Conservation (phyloP, 352 stramenopile species). For the Pythium folliculosum region DNA sequence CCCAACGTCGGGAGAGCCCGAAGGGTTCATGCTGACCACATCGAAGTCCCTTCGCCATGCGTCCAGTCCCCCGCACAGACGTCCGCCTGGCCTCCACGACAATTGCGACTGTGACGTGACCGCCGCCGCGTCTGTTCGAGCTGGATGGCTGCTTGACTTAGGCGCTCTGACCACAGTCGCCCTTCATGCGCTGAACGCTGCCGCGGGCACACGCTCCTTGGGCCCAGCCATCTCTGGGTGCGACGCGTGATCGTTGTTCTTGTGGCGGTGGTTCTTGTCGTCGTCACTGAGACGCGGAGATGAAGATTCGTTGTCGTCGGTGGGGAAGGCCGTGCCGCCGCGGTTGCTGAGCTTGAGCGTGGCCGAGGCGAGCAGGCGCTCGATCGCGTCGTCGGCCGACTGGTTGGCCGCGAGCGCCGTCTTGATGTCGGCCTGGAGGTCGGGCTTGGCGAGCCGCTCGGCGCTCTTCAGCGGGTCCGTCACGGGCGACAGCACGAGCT, state of each 20-base stretch:
- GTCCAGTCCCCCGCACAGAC: neutral
- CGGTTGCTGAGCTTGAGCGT: constrained; percentile 11
- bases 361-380: constrained; percentile 41
- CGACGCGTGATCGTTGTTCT: neutral
- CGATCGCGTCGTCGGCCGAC: constrained; percentile 63
- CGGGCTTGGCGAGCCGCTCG: constrained; percentile 26
- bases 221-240: neutral
- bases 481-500: constrained; percentile 27
- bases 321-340: neutral
- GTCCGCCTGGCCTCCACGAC: neutral
- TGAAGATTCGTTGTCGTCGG: neutral
- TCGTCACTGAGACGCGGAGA: neutral
- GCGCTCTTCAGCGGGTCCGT: neutral
- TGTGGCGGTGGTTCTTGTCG: neutral
- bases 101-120: neutral
- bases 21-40: constrained; percentile 11
- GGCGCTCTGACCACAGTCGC: constrained; percentile 10
- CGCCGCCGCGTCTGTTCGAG: neutral
- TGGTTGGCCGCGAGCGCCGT: constrained; percentile 53
- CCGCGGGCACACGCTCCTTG: neutral
- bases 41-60: neutral
- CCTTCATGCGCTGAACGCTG: constrained; percentile 6
- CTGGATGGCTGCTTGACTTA: neutral
- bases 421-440: constrained; percentile 42
- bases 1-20: neutral